A percentile compares a stretch with the other conserved stretches of the same genome.
phyloP scores from a whole-genome alignment of 306 rosid species.

The Vigna mungo region DNA sequence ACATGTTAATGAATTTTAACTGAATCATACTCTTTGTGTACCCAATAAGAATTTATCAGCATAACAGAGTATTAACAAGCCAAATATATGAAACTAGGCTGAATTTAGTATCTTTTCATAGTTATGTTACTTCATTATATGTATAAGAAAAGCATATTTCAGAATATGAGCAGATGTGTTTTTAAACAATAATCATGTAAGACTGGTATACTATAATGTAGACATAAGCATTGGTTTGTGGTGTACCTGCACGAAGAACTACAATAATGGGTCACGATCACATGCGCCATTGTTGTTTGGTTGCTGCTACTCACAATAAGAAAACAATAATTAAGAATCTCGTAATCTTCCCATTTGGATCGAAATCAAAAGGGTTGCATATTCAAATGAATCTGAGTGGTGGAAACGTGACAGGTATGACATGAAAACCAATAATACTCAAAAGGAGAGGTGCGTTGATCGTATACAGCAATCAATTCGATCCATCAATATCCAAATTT shows the following conservation, averaged over 20 bases:
- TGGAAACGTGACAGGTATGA: constrained; percentile 45
- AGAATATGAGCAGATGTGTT: background rate
- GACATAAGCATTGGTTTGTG: constrained; percentile 30
- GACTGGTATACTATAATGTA: background rate
- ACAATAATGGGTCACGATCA: constrained; percentile 9
- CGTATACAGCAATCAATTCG: background rate
- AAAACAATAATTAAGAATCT: constrained; percentile 10
- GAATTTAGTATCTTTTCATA: background rate
- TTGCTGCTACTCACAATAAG: background rate
- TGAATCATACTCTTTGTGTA: too few relatives aligned
- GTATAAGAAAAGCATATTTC: background rate
- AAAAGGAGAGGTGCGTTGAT: background rate
- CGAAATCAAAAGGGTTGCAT: constrained; percentile 38
- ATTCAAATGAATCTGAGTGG: constrained; percentile 48
- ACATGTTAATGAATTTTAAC: too few relatives aligned
- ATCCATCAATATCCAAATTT: constrained; percentile 1
- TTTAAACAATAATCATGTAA: background rate
- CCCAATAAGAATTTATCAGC: too few relatives aligned
- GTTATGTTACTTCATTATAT: background rate
- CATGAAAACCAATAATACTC: constrained; percentile 38
- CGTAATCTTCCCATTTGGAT: constrained; percentile 12
- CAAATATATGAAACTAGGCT: background rate
- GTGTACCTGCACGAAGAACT: constrained; percentile 22
- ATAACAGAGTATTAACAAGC: background rate
- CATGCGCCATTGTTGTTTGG: background rate